phyloP scores from a whole-genome alignment of 1,284 basidiomycete species.

The Tilletia indica region DNA sequence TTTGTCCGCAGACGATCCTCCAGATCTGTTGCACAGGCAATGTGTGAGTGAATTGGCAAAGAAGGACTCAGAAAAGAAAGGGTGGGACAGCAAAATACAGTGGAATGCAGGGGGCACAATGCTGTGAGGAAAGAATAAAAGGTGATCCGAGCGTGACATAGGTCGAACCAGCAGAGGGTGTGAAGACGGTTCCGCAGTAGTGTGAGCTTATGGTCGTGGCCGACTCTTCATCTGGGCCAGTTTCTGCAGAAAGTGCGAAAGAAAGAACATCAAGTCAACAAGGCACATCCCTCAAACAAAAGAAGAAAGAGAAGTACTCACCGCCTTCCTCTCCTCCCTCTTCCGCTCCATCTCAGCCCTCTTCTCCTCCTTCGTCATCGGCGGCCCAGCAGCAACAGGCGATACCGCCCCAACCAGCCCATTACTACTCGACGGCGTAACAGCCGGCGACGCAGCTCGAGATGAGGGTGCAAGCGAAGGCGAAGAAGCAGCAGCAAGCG shows the following conservation, averaged over 20 bases:
- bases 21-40: too few relatives aligned
- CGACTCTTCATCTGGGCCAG: constrained; percentile 8
- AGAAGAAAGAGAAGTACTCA: neutral
- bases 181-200: too few relatives aligned
- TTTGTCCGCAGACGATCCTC: too few relatives aligned
- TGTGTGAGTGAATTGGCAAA: too few relatives aligned
- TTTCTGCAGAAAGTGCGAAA: constrained; percentile 5
- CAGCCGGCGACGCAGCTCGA: constrained; percentile 20
- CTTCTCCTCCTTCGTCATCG: constrained; percentile 42
- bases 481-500: neutral
- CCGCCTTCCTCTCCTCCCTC: constrained; percentile 33
- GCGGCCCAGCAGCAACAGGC: constrained; percentile 19
- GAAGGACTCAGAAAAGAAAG: too few relatives aligned
- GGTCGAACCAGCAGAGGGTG: too few relatives aligned
- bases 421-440: constrained; percentile 43
- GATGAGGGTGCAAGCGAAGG: neutral
- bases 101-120: too few relatives aligned
- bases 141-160: too few relatives aligned
- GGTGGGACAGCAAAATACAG: too few relatives aligned
- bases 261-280: neutral
- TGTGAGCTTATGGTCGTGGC: neutral
- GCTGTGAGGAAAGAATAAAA: too few relatives aligned
- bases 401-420: constrained; percentile 43
- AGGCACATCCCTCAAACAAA: neutral
- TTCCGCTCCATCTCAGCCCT: constrained; percentile 42